phyloP scores from a whole-genome alignment of 768 basidiomycete species.

The Ramaria sp. region DNA sequence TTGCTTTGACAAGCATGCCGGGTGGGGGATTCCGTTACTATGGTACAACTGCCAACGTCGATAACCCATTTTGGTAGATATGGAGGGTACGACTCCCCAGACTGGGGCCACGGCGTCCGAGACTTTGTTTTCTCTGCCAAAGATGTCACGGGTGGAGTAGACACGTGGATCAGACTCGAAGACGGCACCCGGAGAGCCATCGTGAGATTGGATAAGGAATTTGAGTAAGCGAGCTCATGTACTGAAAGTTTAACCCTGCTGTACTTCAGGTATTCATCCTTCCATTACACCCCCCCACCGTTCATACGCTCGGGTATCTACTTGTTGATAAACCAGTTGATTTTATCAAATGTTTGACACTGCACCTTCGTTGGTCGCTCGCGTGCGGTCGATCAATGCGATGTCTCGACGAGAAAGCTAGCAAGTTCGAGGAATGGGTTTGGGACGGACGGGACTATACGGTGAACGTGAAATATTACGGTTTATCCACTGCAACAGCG shows the following conservation, averaged over 20 bases:
- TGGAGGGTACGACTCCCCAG: conserved; percentile 43
- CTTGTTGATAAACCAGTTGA: too few species aligned
- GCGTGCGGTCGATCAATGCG: too few species aligned
- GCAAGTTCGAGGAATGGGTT: too few species aligned
- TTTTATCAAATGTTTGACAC: too few species aligned
- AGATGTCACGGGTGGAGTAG: conserved; percentile 32
- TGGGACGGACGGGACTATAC: too few species aligned
- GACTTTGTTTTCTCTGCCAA: conserved; percentile 49
- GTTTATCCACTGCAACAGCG: too few species aligned
- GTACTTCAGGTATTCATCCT: too few species aligned
- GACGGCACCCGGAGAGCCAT: conserved; percentile 45
- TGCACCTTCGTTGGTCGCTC: too few species aligned
- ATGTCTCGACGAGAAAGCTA: too few species aligned
- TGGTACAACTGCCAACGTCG: background rate
- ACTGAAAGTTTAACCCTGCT: background rate
- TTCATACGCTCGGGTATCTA: too few species aligned
- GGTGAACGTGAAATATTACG: too few species aligned
- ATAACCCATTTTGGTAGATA: conserved; percentile 33
- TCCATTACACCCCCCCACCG: too few species aligned
- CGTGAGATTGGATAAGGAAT: conserved; percentile 28
- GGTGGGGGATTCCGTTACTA: conserved; percentile 28
- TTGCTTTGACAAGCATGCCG: conserved; percentile 73
- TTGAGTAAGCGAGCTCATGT: background rate
- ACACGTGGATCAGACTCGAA: conserved; percentile 59
- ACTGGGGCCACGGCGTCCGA: conserved; percentile 59